Conservation (phyloP, 305 asterid genomes). For the Fraxinus floribunda region DNA sequence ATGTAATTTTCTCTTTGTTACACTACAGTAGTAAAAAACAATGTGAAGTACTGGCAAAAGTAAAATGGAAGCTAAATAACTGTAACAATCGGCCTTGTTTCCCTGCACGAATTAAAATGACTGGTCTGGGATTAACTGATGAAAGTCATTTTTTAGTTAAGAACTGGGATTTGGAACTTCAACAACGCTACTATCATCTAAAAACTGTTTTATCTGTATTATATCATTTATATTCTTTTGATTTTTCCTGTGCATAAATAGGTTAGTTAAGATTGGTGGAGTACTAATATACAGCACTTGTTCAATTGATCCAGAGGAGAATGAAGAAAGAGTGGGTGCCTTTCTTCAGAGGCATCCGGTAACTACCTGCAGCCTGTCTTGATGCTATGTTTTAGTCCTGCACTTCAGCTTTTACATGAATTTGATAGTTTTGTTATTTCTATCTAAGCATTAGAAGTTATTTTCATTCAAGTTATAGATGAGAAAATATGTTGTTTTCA, state of each 20-base stretch:
- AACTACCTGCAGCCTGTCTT: conserved; percentile 14
- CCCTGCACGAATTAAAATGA: neutral
- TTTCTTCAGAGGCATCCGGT: conserved; percentile 83
- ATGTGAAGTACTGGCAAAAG: neutral
- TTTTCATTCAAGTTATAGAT: neutral
- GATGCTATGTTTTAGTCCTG: neutral
- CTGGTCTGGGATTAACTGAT: neutral
- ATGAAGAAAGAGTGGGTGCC: conserved; percentile 79
- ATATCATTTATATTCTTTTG: neutral
- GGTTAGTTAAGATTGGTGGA: conserved; percentile 84
- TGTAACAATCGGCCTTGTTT: neutral
- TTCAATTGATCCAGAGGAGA: conserved; percentile 82
- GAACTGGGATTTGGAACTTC: conserved; percentile 1
- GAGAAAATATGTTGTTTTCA: neutral
- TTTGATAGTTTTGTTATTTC: neutral
- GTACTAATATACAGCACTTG: conserved; percentile 84
- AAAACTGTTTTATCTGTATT: conserved; percentile 9
- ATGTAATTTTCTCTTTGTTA: neutral
- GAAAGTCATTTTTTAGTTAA: neutral
- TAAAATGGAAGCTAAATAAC: neutral
- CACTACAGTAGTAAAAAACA: neutral
- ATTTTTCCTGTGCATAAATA: conserved; percentile 38
- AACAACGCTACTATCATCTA: neutral
- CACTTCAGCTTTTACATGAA: neutral
- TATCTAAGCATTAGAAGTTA: neutral